Base-by-base conservation (phyloP, 495 filamentous ascomycete species). In the Parathielavia hyrcaniae region DNA sequence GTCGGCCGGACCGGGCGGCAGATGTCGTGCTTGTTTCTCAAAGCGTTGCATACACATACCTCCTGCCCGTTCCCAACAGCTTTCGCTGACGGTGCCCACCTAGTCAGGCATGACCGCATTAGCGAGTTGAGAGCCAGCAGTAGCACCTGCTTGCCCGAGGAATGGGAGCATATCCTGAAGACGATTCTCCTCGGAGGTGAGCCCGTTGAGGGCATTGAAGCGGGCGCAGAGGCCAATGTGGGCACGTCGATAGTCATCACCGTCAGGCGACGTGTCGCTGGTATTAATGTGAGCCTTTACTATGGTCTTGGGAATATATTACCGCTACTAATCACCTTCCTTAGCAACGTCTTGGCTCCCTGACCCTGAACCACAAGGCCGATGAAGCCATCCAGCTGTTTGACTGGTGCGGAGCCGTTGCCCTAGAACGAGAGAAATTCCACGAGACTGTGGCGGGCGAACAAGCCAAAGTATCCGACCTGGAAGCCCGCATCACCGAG, bases 261-360 rank as follows among this genome's bases (percentile, higher is more conserved):
- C 23, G 69, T 78, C 57, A 66, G 73, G 41, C 73, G 77, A 43
- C 71, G 71, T 17, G 70, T 79, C 11, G 71, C 75, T 40, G 76
- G 75, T 17, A 77, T 79, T 39, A 77, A 72, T 32, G 76, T 78
- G 55, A 59, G 71, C 53, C 26, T 19, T 47, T 39, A 17, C 23
- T 38, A 26, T n/a, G 22, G 1, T 17, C 35, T 26, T 50, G 22
- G 19, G 6, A 16, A 26, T 12, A 1, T 5, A 54, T 0, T 3
- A n/a, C 11, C 11, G 8, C 48, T 12, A 39, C 11, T 64, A 41
- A 63, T 53, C 58, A 53, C 67, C 57, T 22, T 53, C n/a, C 35
- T 19, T 49, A 87, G 83, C 86, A 88, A 85, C 79, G 79, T 34
- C 81, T 93, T 5, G 89, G 90, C 34, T 69, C 84, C 7, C 66